phyloP scores from a whole-genome alignment of 805 yeast species.

The Ogataea dorogensis region DNA sequence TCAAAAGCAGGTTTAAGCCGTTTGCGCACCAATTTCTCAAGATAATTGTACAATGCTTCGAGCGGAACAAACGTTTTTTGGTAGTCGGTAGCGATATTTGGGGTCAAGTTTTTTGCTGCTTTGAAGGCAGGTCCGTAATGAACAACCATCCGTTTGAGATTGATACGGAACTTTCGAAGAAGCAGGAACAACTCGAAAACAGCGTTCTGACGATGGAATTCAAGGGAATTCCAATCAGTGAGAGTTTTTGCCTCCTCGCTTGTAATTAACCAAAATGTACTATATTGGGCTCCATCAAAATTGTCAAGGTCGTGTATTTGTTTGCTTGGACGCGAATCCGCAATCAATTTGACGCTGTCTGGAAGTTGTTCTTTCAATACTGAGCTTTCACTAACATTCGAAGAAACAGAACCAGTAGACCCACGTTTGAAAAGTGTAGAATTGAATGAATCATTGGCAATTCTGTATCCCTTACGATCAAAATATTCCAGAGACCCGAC shows the following conservation, averaged over 20 bases:
- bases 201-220: conserved; percentile 30
- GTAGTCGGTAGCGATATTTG: conserved; percentile 22
- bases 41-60: conserved; percentile 23
- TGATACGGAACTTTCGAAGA: conserved; percentile 27
- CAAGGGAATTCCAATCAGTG: conserved; percentile 27
- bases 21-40: conserved; percentile 26
- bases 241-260: conserved; percentile 23
- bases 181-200: conserved; percentile 31
- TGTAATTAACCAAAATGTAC: conserved; percentile 31
- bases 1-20: conserved; percentile 31
- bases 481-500: conserved; percentile 14
- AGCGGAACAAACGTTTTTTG: conserved; percentile 31
- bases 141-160: conserved; percentile 27
- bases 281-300: conserved; percentile 27
- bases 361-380: conserved; percentile 20
- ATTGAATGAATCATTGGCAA: conserved; percentile 9
- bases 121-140: conserved; percentile 31
- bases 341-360: conserved; percentile 22
- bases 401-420: conserved; percentile 7
- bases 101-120: conserved; percentile 19
- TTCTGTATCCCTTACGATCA: conserved; percentile 12
- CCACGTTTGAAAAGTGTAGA: conserved; percentile 4
- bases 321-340: conserved; percentile 28
- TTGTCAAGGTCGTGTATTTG: conserved; percentile 23
- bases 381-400: conserved; percentile 8